Base-by-base conservation (phyloP, 768 basidiomycete genomes). In the Boletus patriciae region DNA sequence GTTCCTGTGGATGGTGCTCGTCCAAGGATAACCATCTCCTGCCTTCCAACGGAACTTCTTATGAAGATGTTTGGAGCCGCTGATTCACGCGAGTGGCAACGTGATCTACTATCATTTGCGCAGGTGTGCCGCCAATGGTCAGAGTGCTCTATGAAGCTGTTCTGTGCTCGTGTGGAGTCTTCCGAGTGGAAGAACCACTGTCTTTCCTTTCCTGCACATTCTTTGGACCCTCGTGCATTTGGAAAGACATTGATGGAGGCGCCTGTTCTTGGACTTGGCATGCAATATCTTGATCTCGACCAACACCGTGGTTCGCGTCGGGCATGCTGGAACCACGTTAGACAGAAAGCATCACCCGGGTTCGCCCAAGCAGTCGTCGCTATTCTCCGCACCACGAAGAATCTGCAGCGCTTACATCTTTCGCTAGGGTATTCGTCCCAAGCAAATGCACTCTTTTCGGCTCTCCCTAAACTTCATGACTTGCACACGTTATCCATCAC, bases 71-170 rank as follows among this genome's bases (percentile, higher is more conserved):
- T 60, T 13, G 41, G 49, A 6, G 21, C 3, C 13, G 4, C 3
- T 16, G n/a, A 47, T 19, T n/a, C 27, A 25, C 37, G 36, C 42
- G 2, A 16, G 1, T 61, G 58, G 54, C 37, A 60, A 38, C 13
- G 25, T 1, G 42, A 60, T 41, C 42, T 60, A 3, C 18, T 60
- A 2, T 55, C 50, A 5, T 48, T 44, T 36, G 50, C 58, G 16
- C 58, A 60, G 38, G 60, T 55, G 2, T 61, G 46, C 27, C 46
- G 53, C 25, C 18, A 40, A 19, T 61, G 60, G 60, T 61, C 45
- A 8, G 21, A 8, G 1, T 47, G 41, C 19, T 11, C 44, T 13
- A 34, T 61, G 41, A 29, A 7, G 13, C 6, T 55, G 9, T 29
- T 61, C 9, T 50, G 31, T 13, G 16, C 34, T 25, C 43, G 38